Conservation (phyloP, 352 stramenopile species). For the Phytopythium sindhum region DNA sequence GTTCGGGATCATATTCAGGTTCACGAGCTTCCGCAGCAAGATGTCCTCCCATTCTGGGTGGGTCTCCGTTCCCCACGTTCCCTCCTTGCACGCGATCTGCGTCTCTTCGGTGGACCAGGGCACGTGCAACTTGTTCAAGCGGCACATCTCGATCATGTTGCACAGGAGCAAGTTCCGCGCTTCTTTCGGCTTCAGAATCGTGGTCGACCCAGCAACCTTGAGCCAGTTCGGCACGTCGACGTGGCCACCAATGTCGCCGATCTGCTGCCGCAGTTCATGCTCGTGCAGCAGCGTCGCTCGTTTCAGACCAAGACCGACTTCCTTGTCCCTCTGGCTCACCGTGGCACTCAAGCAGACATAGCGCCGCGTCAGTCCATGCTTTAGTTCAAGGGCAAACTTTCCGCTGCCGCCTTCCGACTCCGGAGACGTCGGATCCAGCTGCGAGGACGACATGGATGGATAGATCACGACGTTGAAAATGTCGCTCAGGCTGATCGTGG, state of each 20-base stretch:
- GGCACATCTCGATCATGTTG: conserved; percentile 88
- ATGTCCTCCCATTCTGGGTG: conserved; percentile 84
- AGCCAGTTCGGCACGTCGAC: conserved; percentile 59
- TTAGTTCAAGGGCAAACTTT: conserved; percentile 84
- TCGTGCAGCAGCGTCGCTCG: conserved; percentile 50
- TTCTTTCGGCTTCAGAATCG: conserved; percentile 74
- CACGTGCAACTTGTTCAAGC: conserved; percentile 86
- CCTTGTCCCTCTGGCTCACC: conserved; percentile 61
- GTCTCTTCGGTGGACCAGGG: conserved; percentile 87
- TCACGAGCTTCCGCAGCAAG: conserved; percentile 76
- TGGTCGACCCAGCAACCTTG: conserved; percentile 67
- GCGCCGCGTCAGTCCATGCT: conserved; percentile 72
- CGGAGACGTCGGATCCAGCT: conserved; percentile 24
- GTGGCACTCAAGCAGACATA: conserved; percentile 70
- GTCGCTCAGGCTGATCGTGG: conserved; percentile 65
- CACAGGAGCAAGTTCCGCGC: conserved; percentile 74
- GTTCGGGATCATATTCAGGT: conserved; percentile 76
- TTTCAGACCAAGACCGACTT: conserved; percentile 72
- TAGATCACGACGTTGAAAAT: conserved; percentile 89
- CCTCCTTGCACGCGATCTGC: conserved; percentile 82
- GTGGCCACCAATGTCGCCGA: conserved; percentile 71
- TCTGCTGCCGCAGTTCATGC: conserved; percentile 63
- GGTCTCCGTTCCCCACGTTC: conserved; percentile 77
- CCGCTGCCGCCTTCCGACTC: conserved; percentile 58
- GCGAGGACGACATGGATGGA: conserved; percentile 66